Conservation (phyloP, 768 basidiomycete genomes). For the Trametes elegans region DNA sequence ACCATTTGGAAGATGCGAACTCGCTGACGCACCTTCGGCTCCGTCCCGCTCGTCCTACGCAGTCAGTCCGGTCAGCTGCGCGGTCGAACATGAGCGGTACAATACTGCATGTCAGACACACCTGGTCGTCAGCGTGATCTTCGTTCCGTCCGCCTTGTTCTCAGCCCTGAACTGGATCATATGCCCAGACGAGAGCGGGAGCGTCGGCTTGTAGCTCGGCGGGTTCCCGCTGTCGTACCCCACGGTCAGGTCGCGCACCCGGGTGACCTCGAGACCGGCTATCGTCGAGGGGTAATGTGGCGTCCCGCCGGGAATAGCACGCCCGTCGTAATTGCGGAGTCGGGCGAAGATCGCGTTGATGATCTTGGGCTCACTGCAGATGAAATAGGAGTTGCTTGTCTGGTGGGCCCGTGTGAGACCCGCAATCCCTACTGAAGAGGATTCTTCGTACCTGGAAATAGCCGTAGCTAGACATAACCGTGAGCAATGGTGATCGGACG, state of each 20-base stretch:
- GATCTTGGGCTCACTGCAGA: conserved; percentile 64
- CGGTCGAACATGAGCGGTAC: background rate
- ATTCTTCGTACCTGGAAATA: conserved; percentile 59
- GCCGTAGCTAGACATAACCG: conserved; percentile 56
- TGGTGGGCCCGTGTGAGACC: too few species aligned
- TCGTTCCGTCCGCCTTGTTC: conserved; percentile 38
- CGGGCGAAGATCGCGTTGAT: conserved; percentile 67
- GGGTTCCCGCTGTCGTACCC: conserved; percentile 77
- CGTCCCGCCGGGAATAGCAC: conserved; percentile 21
- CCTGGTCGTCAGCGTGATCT: conserved; percentile 70
- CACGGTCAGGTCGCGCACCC: conserved; percentile 71
- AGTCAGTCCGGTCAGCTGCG: background rate
- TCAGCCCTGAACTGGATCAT: conserved; percentile 81
- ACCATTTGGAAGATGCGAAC: conserved; percentile 10
- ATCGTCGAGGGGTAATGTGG: conserved; percentile 60
- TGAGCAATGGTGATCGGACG: background rate
- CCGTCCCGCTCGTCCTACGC: conserved; percentile 80
- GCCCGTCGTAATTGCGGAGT: conserved; percentile 56
- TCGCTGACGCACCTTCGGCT: conserved; percentile 64
- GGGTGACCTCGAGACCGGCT: conserved; percentile 56
- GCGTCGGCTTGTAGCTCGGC: conserved; percentile 56
- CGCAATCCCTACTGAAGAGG: too few species aligned
- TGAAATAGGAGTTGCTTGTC: conserved; percentile 83
- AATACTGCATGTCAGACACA: conserved; percentile 28
- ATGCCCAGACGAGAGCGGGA: conserved; percentile 76